These are phyloP conservation scores for Aquilaria malaccensis DNA, from an alignment of 345 rosid genomes.

Conservation along the genomic window DNA sequence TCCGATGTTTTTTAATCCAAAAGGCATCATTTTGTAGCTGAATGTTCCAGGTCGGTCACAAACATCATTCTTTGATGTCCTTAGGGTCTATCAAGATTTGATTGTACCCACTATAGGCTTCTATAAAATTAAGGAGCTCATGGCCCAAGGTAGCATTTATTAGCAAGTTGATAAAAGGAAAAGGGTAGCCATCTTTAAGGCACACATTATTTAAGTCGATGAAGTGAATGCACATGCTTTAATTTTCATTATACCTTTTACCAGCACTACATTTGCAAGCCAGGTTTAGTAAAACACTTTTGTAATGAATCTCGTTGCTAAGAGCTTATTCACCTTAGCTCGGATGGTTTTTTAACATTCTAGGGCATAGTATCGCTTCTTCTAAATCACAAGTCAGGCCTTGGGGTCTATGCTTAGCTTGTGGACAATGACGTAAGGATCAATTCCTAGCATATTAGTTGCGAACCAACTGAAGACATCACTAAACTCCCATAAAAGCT, in stretches of 20 bases:
- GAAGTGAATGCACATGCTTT: not conserved
- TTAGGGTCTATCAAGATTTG: too few species aligned
- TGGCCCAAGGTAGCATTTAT: too few species aligned
- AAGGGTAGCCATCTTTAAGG: not conserved
- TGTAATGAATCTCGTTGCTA: not conserved
- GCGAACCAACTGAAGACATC: not conserved
- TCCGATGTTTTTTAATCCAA: too few species aligned
- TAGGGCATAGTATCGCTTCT: not conserved
- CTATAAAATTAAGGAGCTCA: too few species aligned
- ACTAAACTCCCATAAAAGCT: not conserved
- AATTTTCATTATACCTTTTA: not conserved
- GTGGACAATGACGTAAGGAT: not conserved
- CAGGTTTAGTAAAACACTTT: not conserved
- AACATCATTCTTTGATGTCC: too few species aligned
- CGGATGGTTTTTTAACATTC: not conserved
- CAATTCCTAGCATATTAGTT: not conserved
- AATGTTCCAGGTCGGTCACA: too few species aligned
- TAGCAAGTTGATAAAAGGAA: too few species aligned
- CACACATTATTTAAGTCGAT: not conserved
- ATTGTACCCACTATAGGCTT: too few species aligned
- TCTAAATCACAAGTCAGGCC: not conserved
- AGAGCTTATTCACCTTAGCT: not conserved
- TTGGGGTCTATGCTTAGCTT: not conserved
- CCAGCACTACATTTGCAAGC: not conserved
- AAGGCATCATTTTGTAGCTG: too few species aligned